phyloP scores from a whole-genome alignment of 2,329 filamentous ascomycete species.

The Pseudogymnoascus sp. region DNA sequence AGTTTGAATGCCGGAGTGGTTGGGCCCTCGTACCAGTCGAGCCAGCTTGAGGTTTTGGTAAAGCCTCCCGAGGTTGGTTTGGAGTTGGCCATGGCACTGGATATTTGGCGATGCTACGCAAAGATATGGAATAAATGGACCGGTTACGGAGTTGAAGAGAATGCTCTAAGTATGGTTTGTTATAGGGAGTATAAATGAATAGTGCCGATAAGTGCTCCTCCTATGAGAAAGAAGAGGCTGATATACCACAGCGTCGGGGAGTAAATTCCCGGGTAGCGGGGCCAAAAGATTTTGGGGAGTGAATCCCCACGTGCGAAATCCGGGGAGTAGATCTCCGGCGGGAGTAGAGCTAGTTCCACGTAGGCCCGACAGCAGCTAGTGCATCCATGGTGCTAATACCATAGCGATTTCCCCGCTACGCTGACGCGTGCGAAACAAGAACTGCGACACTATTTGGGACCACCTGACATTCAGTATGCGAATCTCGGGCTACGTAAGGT shows the following conservation, averaged over 20 bases:
- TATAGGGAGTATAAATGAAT: neutral
- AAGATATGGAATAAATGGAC: neutral
- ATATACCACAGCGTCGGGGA: neutral
- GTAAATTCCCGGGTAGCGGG: neutral
- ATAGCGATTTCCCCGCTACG: neutral
- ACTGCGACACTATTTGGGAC: neutral
- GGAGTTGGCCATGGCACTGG: slow-evolving; percentile 55
- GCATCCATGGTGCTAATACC: neutral
- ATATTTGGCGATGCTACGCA: slow-evolving; percentile 45
- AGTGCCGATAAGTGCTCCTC: neutral
- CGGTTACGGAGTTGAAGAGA: neutral
- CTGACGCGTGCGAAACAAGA: neutral
- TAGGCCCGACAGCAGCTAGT: neutral
- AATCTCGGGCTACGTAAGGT: neutral
- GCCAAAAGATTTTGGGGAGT: neutral
- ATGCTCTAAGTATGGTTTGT: neutral
- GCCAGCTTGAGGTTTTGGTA: slow-evolving; percentile 6
- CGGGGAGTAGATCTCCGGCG: neutral
- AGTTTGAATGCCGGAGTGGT: neutral
- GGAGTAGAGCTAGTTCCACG: neutral
- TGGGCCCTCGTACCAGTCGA: neutral
- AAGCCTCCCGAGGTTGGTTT: slow-evolving; percentile 58
- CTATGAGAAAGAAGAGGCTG: neutral
- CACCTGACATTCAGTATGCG: neutral
- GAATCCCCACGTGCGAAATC: neutral